phyloP scores from a whole-genome alignment of 345 rosid species.

The Nephelium lappaceum region DNA sequence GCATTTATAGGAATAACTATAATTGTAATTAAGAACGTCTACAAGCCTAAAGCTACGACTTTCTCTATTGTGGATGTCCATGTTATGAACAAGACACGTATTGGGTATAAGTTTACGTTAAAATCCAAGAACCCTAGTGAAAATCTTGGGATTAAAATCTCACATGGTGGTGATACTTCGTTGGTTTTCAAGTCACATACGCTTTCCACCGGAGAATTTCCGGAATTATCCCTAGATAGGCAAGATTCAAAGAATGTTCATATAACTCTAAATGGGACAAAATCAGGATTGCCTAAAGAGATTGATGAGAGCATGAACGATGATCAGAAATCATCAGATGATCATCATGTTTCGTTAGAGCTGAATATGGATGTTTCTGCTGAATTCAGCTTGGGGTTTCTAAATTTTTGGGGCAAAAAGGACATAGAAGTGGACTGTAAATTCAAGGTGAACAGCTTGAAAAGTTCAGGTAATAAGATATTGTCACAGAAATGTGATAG shows the following conservation, averaged over 20 bases:
- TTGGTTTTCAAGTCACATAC: slow-evolving; percentile 40
- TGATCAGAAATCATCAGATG: slow-evolving; percentile 15
- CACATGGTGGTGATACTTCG: slow-evolving; percentile 22
- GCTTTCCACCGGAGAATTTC: slow-evolving; percentile 45
- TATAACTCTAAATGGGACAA: slow-evolving; percentile 24
- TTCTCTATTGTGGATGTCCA: slow-evolving; percentile 25
- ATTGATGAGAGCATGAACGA: slow-evolving; percentile 19
- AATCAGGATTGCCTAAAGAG: slow-evolving; percentile 14
- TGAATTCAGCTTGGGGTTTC: slow-evolving; percentile 31
- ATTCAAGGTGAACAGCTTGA: slow-evolving; percentile 50
- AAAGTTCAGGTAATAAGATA: slow-evolving; percentile 35
- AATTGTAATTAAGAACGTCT: slow-evolving; percentile 5
- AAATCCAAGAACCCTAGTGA: slow-evolving; percentile 43
- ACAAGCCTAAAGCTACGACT: slow-evolving; percentile 26
- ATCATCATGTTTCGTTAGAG: slow-evolving; percentile 26
- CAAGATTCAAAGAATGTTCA: slow-evolving; percentile 24
- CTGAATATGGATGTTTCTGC: slow-evolving; percentile 32
- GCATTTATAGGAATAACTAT: slow-evolving; percentile 23
- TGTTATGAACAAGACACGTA: slow-evolving; percentile 16
- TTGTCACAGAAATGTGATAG: slow-evolving; percentile 51
- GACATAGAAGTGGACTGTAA: slow-evolving; percentile 48
- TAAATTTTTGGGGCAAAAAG: slow-evolving; percentile 34
- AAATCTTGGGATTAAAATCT: slow-evolving; percentile 31
- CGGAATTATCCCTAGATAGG: slow-evolving; percentile 28
- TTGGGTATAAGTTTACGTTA: slow-evolving; percentile 26